Conservation (phyloP, 768 basidiomycete species). For the Infundibulicybe gibba region DNA sequence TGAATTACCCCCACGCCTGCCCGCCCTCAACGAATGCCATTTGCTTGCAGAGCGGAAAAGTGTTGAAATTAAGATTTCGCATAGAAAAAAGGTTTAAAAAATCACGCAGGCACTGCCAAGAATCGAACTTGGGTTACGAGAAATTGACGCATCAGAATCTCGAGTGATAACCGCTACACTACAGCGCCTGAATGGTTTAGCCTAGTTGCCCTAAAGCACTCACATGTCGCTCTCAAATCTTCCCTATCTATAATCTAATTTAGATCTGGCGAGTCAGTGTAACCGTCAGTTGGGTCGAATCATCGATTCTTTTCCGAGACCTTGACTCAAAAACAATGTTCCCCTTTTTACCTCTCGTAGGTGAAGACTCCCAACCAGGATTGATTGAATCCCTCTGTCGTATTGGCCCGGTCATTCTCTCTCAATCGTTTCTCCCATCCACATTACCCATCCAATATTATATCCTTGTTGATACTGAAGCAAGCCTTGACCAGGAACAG, state of each 20-base stretch:
- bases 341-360: conserved; percentile 60
- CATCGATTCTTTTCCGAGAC: no score
- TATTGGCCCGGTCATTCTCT: conserved; percentile 73
- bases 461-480: conserved; percentile 52
- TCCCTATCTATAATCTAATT: no score
- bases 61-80: no score
- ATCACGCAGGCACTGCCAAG: background rate
- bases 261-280: no score
- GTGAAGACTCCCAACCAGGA: conserved; percentile 33
- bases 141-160: conserved; percentile 10
- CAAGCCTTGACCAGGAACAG: conserved; percentile 45
- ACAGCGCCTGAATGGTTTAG: conserved; percentile 10
- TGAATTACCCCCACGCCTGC: no score
- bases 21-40: no score
- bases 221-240: no score
- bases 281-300: no score
- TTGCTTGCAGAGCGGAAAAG: no score
- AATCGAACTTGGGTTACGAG: conserved; percentile 3
- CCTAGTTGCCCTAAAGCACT: no score
- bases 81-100: no score
- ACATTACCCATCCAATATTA: conserved; percentile 36
- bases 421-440: conserved; percentile 25
- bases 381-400: conserved; percentile 63
- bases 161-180: conserved; percentile 17
- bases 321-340: conserved; percentile 36